These are phyloP conservation scores for Purpureocillium lavendulum DNA, from an alignment of 2,329 filamentous ascomycete species.

Conservation along the genomic window DNA sequence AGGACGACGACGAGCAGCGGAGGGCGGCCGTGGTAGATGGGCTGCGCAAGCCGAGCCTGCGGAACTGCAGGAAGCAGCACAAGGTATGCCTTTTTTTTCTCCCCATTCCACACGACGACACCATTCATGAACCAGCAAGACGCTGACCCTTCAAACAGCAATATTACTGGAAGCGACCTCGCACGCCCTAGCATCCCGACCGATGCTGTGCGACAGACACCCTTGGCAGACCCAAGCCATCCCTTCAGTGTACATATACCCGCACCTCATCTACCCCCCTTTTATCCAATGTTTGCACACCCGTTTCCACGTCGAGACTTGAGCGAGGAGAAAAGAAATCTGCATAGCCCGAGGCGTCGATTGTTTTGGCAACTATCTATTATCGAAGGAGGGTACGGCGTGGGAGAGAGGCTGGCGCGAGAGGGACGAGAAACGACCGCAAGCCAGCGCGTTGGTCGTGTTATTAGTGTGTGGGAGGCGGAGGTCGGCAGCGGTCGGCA, in stretches of 20 bases:
- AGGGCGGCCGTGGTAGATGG: slow-evolving; percentile 77
- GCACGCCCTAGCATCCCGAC: slow-evolving; percentile 37
- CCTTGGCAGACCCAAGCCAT: slow-evolving; percentile 10
- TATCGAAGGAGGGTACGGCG: not conserved
- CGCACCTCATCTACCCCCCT: not conserved
- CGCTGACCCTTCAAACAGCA: slow-evolving; percentile 32
- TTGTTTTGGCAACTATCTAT: slow-evolving; percentile 5
- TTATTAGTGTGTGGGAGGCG: too few relatives aligned
- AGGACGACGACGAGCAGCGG: slow-evolving; percentile 70
- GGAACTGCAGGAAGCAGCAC: slow-evolving; percentile 89
- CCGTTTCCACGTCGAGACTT: too few relatives aligned
- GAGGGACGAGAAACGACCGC: too few relatives aligned
- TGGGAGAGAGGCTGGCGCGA: not conserved
- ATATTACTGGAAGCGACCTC: slow-evolving; percentile 62
- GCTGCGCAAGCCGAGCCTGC: slow-evolving; percentile 78
- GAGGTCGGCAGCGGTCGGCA: too few relatives aligned
- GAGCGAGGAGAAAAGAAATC: not conserved
- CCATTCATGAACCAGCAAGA: too few relatives aligned
- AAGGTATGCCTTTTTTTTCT: slow-evolving; percentile 72
- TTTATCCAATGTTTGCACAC: not conserved
- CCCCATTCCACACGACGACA: too few relatives aligned
- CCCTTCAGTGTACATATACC: slow-evolving; percentile 2
- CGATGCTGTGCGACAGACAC: too few relatives aligned
- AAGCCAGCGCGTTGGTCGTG: too few relatives aligned
- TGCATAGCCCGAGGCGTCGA: slow-evolving; percentile 17